Evolutionary conservation across 495 filamentous ascomycete species (phyloP), one percentile per base, ranked within the genome.

Genomic region (Talaromyces stipitatus): DNA sequence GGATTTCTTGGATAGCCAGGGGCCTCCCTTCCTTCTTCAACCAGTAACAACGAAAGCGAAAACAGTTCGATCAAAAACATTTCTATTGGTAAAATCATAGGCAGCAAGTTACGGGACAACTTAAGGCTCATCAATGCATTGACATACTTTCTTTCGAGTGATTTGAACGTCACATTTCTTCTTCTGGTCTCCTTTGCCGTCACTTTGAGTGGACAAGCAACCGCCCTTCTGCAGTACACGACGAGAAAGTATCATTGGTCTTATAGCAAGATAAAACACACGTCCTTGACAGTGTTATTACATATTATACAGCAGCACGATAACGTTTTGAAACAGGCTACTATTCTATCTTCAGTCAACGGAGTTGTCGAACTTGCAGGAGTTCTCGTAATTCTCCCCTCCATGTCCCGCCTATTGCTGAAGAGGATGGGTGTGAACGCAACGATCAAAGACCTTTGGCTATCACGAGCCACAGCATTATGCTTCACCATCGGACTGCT

Each of bases 191-290:
- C 70, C 46, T 64, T 74, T 22, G 70, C 67, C n/a, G 60, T 63
- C n/a, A 36, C 62, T 9, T 58, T 73, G 47, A 69, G 62, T 43
- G 63, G 64, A 26, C 66, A 72, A 48, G 61, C 67, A 3, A 62
- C 67, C 3, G 61, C 46, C 12, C 50, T 78, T 16, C 36, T 78
- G 28, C 72, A 74, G 55, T 77, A 73, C 61, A 66, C 66, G 1
- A 76, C 73, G 12, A 73, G 73, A 60, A 64, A 66, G 26, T 76
- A 74, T 48, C 26, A 64, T 24, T 76, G 74, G 74, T 70, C 62
- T 46, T 69, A 76, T 26, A 57, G 62, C 30, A 56, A 64, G 41
- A 72, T 75, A 64, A 10, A 65, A 59, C 26, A 11, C 4, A 2
- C 28, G 23, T 16, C 22, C n/a, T n/a, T n/a, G n/a, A n/a, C n/a